Conservation (phyloP, 345 rosid species). For the Dipteronia dyeriana region DNA sequence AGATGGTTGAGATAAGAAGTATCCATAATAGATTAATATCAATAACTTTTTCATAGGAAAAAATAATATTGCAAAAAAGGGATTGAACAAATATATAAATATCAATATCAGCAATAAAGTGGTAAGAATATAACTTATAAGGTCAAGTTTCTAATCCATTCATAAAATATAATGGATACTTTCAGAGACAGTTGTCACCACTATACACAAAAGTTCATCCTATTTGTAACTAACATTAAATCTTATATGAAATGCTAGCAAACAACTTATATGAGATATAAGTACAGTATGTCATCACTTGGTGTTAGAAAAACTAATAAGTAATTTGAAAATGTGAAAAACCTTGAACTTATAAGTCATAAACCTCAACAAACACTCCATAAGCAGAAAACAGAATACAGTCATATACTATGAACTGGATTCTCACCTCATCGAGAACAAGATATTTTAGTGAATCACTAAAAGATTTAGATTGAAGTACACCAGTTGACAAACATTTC, state of each 20-base stretch:
- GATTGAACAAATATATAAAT: background rate
- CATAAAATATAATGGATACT: background rate
- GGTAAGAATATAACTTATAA: background rate
- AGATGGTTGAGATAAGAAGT: background rate
- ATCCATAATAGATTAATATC: background rate
- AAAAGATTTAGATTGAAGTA: slow-evolving; percentile 55
- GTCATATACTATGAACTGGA: background rate
- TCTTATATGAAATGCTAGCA: background rate
- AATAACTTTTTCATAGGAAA: background rate
- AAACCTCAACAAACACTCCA: background rate
- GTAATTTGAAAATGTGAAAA: background rate
- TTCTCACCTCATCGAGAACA: slow-evolving; percentile 91
- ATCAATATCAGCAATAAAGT: background rate
- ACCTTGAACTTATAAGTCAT: background rate
- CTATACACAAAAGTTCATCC: background rate
- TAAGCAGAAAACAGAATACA: background rate
- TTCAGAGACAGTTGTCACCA: background rate
- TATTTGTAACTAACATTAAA: background rate
- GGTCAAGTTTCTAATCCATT: background rate
- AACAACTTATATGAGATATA: background rate
- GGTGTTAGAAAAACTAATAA: background rate
- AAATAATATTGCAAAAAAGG: background rate
- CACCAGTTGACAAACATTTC: slow-evolving; percentile 73
- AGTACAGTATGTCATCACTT: background rate
- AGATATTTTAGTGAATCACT: slow-evolving; percentile 73